Evolutionary conservation across 2,329 filamentous ascomycete species (phyloP), one percentile per base, ranked within the genome.

Genomic region (Epichloe elymi): DNA sequence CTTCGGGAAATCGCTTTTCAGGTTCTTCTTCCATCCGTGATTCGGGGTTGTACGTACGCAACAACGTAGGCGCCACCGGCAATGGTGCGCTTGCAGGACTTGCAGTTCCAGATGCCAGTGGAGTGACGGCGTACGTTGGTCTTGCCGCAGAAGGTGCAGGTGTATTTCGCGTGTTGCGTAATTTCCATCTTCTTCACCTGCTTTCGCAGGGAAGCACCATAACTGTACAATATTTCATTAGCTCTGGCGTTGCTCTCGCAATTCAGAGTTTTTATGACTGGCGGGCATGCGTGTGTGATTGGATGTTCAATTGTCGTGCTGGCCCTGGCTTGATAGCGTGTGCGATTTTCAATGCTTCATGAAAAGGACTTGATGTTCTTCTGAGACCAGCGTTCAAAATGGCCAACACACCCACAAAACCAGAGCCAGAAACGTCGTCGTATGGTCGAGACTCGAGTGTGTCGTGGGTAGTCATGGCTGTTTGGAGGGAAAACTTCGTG

Each of bases 171-270:
- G 81, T 98, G 93, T 76, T 97, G 93, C 67, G 88, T 87, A 74
- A 97, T 87, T 85, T 97, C 93, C 86, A 96, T 95, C 87, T 96
- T 96, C 88, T 97, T 97, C 70, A 72, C 70, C 66, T 72, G 90
- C 83, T 97, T 97, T 78, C 90, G 88, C 76, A 97, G 88, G 88
- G 93, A 97, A 72, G 93, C 91, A 90, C 91, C 93, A 76, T 95
- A 95, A 82, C 88, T 91, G 64, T 56, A 23, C 37, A 15, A 20
- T 1, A 26, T 17, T 20, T 23, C 17, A 20, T 41, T 42, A 42
- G 39, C 19, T 33, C 33, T 42, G 23, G n/a, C 10, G 5, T 17
- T 33, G 12, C 7, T 8, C 5, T 3, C 15, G 2, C 5, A n/a
- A 6, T 19, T 11, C 38, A 3, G n/a, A 15, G 8, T 14, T 41